Evolutionary conservation across 768 basidiomycete genomes (phyloP), one percentile per base, ranked within the genome.

Genomic region (Dioszegia hungarica): DNA sequence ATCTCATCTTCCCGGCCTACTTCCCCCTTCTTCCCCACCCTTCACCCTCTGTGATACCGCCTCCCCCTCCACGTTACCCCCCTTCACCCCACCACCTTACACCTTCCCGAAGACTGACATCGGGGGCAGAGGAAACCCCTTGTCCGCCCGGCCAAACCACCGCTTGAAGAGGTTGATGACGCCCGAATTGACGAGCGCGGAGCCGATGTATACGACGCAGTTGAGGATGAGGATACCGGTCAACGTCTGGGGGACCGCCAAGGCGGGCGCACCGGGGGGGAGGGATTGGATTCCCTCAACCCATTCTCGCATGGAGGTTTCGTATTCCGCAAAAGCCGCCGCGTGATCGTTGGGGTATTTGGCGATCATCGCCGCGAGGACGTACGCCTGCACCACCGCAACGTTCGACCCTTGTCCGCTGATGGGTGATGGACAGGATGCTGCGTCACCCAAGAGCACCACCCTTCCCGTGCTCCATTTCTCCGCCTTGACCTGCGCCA

Each of bases 391-490:
- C 2, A 54, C 22, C 22, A 73, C 28, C 12, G 68, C 64, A 17
- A 60, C 48, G 5, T 62, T 49, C 11, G 69, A 65, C 1, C 72
- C 72, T 48, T 58, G 61, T 20, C 72, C 72, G 17, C 57, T 63
- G 24, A 66, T 39, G 0, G 67, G 64, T 1, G 67, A 59, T 2
- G 69, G 63, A 33, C 54, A 51, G 38, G 54, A 64, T 2, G 61
- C 72, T 0, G 70, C 60, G 37, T 74, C 67, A 5, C 72, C 72
- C 6, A 69, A 6, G 39, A 61, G 47, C 3, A 63, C 68, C 4
- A 70, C 57, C 9, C 68, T 46, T 14, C 59, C 56, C 3, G 22
- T 25, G 10, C 28, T 57, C 63, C 63, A 67, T 4, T 17, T 28
- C 5, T 38, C 22, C 34, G 61, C 20, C 27, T 52, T 60, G 39